Conservation (phyloP, 345 rosid species). For the Abelmoschus esculentus region DNA sequence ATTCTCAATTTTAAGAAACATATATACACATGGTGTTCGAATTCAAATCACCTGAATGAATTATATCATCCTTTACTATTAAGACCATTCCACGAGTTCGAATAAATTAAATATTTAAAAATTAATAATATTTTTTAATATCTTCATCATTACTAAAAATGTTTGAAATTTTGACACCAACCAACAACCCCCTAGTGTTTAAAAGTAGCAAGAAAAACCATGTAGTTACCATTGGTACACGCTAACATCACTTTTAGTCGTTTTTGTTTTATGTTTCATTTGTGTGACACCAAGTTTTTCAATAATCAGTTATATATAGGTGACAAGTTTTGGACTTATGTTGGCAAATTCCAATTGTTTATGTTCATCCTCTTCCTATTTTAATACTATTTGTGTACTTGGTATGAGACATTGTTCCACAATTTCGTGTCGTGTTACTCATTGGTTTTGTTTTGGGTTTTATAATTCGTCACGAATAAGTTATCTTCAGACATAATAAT, state of each 20-base stretch:
- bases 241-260: not conserved
- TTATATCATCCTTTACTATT: too few species aligned
- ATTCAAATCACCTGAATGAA: too few species aligned
- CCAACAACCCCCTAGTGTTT: constrained; percentile 6
- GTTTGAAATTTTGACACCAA: not conserved
- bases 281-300: not conserved
- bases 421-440: constrained; percentile 17
- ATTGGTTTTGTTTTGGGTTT: not conserved
- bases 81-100: too few species aligned
- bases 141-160: too few species aligned
- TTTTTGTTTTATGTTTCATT: not conserved
- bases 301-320: not conserved
- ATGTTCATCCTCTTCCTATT: not conserved
- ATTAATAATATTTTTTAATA: too few species aligned
- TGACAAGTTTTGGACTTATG: constrained; percentile 6
- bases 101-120: too few species aligned
- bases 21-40: too few species aligned
- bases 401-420: constrained; percentile 9
- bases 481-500: not conserved
- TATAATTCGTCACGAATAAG: constrained; percentile 3
- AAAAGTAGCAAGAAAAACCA: constrained; percentile 20
- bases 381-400: not conserved
- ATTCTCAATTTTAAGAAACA: too few species aligned
- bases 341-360: not conserved
- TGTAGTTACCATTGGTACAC: constrained; percentile 17